phyloP scores from a whole-genome alignment of 2,329 filamentous ascomycete species.

The Ascochyta lentis region DNA sequence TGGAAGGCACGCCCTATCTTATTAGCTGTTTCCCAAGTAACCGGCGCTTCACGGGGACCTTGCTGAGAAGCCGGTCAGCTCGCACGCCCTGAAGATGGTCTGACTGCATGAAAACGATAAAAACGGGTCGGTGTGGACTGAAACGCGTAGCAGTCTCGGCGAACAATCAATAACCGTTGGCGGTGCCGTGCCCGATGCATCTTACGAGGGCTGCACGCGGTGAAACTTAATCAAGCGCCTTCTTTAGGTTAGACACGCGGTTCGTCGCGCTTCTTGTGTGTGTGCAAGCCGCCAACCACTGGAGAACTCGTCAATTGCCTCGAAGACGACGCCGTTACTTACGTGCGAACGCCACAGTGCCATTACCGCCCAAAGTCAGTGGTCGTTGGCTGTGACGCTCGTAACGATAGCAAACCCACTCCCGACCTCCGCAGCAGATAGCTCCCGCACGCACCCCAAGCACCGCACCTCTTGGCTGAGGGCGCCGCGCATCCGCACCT shows the following conservation, averaged over 20 bases:
- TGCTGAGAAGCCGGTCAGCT: conserved; percentile 13
- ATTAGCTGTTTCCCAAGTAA: conserved; percentile 11
- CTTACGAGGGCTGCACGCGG: conserved; percentile 20
- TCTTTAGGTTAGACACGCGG: conserved; percentile 28
- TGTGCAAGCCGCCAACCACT: conserved; percentile 22
- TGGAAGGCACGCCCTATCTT: neutral
- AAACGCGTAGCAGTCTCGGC: conserved; percentile 19
- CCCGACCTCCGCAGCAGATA: conserved; percentile 19
- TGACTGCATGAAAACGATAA: conserved; percentile 21
- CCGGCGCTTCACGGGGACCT: conserved; percentile 12
- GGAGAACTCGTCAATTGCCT: conserved; percentile 27
- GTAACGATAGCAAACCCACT: conserved; percentile 16
- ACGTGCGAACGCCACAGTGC: neutral
- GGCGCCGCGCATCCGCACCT: conserved; percentile 13
- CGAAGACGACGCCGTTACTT: conserved; percentile 14
- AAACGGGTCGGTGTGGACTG: conserved; percentile 18
- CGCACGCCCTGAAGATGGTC: conserved; percentile 7
- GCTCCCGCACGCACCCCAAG: conserved; percentile 10
- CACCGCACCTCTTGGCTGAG: conserved; percentile 17
- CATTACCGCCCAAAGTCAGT: neutral
- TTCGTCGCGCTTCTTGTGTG: conserved; percentile 26
- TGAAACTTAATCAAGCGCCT: conserved; percentile 20
- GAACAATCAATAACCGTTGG: conserved; percentile 12
- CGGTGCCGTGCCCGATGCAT: conserved; percentile 16
- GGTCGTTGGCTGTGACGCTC: conserved; percentile 9